Evolutionary conservation across 2,329 filamentous ascomycete species (phyloP).

Genomic region (Fusarium burgessii): DNA sequence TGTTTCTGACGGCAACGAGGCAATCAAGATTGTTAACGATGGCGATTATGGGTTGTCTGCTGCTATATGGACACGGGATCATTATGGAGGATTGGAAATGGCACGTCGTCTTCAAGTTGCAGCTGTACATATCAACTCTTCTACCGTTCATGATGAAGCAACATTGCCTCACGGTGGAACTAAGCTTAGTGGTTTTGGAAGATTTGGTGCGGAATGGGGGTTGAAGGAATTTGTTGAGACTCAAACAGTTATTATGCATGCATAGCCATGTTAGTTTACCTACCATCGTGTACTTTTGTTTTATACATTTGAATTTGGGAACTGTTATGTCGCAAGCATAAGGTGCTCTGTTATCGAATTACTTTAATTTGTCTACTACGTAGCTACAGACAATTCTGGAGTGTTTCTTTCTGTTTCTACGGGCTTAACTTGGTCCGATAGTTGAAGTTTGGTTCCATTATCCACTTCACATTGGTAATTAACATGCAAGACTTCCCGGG

Average conservation of each 20-base stretch:
- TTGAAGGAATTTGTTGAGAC: not conserved
- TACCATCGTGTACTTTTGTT: not conserved
- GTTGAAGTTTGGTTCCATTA: too few species aligned
- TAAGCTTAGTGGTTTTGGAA: not conserved
- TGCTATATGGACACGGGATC: not conserved
- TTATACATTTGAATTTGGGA: accelerated
- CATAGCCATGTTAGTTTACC: not conserved
- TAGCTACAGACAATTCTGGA: too few species aligned
- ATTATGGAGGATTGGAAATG: not conserved
- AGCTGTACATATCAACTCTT: not conserved
- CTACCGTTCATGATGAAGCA: not conserved
- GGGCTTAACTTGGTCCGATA: too few species aligned
- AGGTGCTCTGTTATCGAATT: too few species aligned
- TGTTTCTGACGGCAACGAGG: not conserved
- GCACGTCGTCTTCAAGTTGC: not conserved
- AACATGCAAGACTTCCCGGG: too few species aligned
- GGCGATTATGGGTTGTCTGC: not conserved
- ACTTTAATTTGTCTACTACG: too few species aligned
- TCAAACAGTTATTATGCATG: not conserved
- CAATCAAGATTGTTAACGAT: not conserved
- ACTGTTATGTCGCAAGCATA: accelerated
- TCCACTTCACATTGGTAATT: too few species aligned
- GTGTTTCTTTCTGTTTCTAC: not conserved
- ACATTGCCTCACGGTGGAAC: not conserved
- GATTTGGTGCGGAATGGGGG: not conserved